A percentile compares a stretch with the other conserved stretches of the same genome.
These are phyloP conservation scores for Cyclotella baltica DNA, from an alignment of 108 stramenopile species.

Conservation along the genomic window DNA sequence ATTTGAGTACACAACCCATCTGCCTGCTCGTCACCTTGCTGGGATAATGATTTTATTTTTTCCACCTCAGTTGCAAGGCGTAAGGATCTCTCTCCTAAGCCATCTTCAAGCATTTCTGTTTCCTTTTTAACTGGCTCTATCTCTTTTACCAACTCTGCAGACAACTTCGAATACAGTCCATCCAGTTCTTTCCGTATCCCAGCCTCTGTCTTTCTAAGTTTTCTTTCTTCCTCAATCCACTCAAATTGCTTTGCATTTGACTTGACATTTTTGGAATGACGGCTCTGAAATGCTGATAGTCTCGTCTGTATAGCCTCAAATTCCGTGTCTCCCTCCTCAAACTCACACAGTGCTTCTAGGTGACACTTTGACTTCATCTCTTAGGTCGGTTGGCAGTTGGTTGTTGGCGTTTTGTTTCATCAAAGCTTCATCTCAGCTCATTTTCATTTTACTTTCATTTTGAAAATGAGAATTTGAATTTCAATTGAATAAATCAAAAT, in stretches of 20 bases:
- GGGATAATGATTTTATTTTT: background rate
- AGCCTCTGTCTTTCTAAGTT: constrained; percentile 5
- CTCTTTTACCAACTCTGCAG: constrained; percentile 15
- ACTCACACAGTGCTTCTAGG: constrained; percentile 14
- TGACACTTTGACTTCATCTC: no score
- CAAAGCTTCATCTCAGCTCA: no score
- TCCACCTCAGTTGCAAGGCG: background rate
- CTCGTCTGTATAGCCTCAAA: constrained; percentile 1
- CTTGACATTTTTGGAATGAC: constrained; percentile 7
- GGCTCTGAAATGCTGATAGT: background rate
- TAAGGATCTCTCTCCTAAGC: background rate
- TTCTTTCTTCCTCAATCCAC: constrained; percentile 20
- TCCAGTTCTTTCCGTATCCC: constrained; percentile 23
- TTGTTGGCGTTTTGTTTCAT: no score
- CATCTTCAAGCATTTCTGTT: background rate
- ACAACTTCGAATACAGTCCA: background rate
- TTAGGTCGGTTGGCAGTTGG: no score
- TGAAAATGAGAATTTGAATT: no score
- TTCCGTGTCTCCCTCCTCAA: background rate
- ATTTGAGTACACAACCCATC: constrained; percentile 20
- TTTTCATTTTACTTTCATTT: no score
- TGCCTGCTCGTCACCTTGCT: background rate
- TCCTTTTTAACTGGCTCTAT: background rate
- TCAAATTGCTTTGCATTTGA: constrained; percentile 11
- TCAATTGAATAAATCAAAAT: no score